phyloP scores from a whole-genome alignment of 192 early-diverging fungal species.

The Entomortierella chlamydospora region DNA sequence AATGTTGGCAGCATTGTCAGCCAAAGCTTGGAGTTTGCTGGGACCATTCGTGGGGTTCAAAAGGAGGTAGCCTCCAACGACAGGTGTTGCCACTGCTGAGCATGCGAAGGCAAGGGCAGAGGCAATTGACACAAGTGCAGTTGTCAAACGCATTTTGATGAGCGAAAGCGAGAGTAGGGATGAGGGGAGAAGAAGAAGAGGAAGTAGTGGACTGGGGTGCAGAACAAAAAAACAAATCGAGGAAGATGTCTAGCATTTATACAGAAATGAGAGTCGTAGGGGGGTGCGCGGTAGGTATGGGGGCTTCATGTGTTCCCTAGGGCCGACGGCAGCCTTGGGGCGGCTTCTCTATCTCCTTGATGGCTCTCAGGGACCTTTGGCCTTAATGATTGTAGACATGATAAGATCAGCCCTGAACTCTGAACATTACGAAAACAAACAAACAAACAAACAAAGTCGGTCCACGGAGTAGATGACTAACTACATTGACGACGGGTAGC shows the following conservation, averaged over 20 bases:
- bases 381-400: neutral
- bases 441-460: neutral
- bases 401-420: slow-evolving; percentile 14
- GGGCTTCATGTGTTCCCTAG: too few species aligned
- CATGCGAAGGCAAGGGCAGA: slow-evolving; percentile 20
- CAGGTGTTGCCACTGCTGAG: slow-evolving; percentile 16
- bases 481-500: neutral
- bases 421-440: neutral
- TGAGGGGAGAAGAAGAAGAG: neutral
- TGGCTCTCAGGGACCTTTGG: too few species aligned
- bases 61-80: slow-evolving; percentile 42
- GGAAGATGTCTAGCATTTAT: neutral
- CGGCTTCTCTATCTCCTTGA: too few species aligned
- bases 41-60: slow-evolving; percentile 42
- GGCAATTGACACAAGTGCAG: slow-evolving; percentile 32
- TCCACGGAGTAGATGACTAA: slow-evolving; percentile 24
- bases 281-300: too few species aligned
- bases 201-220: neutral
- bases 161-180: neutral
- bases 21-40: slow-evolving; percentile 45
- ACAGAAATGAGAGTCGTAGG: neutral
- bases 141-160: slow-evolving; percentile 32
- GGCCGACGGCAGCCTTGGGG: too few species aligned
- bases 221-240: slow-evolving; percentile 7
- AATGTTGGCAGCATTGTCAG: slow-evolving; percentile 41